A percentile compares a stretch with the other conserved stretches of the same genome.
These are phyloP conservation scores for Fusarium sambucinum DNA, from an alignment of 2,329 filamentous ascomycete species.

Conservation along the genomic window DNA sequence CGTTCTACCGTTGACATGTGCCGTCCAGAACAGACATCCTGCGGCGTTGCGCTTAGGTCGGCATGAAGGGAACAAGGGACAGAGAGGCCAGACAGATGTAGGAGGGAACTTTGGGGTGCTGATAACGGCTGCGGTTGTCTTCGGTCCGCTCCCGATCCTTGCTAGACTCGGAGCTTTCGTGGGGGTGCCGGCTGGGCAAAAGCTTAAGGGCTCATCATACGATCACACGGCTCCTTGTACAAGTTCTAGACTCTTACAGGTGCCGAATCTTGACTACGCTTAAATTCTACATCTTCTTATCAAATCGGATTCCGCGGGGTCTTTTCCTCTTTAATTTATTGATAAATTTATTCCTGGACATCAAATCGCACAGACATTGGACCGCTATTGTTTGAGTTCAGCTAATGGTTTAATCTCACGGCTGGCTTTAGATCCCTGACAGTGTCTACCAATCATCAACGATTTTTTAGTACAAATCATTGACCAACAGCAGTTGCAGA, in stretches of 20 bases:
- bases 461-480: neutral
- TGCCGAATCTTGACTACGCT: neutral
- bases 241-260: neutral
- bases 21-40: neutral
- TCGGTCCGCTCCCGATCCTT: slow-evolving; percentile 25
- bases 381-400: neutral
- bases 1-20: neutral
- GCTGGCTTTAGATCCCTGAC: neutral
- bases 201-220: slow-evolving; percentile 26
- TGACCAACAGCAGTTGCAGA: neutral
- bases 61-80: slow-evolving; percentile 1
- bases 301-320: neutral
- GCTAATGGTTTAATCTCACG: neutral
- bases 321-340: neutral
- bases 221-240: slow-evolving; percentile 7
- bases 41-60: slow-evolving; percentile 11
- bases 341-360: neutral
- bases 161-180: slow-evolving; percentile 5
- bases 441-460: neutral
- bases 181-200: slow-evolving; percentile 36
- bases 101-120: neutral
- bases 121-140: neutral
- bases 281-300: neutral
- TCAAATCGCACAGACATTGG: neutral
- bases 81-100: neutral